A percentile compares a stretch with the other conserved stretches of the same genome.
These are phyloP conservation scores for Leonotis leonurus DNA, from an alignment of 257 asterid genomes.

Conservation along the genomic window DNA sequence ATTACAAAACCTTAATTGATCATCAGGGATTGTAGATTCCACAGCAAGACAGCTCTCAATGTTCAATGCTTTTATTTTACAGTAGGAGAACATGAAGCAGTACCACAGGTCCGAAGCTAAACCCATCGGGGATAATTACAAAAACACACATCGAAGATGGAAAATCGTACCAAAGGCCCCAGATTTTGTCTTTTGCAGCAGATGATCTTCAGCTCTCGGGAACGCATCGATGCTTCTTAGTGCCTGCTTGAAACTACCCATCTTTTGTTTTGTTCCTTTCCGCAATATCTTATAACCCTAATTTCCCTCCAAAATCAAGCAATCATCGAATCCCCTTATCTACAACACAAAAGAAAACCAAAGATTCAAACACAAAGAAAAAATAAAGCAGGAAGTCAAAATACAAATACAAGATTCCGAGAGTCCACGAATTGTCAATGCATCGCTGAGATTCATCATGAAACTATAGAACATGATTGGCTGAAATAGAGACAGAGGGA, in stretches of 20 bases:
- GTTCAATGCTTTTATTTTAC: background rate
- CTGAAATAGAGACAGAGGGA: slow-evolving; percentile 6
- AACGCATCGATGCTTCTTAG: slow-evolving; percentile 79
- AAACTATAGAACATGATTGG: background rate
- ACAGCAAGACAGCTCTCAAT: background rate
- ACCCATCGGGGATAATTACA: background rate
- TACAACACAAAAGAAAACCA: background rate
- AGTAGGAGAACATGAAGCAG: slow-evolving; percentile 9
- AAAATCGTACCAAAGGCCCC: slow-evolving; percentile 73
- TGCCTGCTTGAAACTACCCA: slow-evolving; percentile 79
- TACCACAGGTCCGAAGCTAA: background rate
- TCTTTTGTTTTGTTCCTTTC: slow-evolving; percentile 19
- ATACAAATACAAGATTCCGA: background rate
- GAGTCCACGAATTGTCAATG: slow-evolving; percentile 6
- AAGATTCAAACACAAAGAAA: background rate
- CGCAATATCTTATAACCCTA: slow-evolving; percentile 16
- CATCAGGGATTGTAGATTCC: background rate
- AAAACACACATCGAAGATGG: background rate
- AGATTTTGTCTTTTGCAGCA: slow-evolving; percentile 82
- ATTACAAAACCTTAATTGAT: background rate
- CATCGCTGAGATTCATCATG: background rate
- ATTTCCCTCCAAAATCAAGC: slow-evolving; percentile 19
- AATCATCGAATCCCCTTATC: slow-evolving; percentile 23
- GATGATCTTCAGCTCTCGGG: slow-evolving; percentile 94
- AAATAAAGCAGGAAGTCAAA: background rate